These are phyloP conservation scores for Sugiyamaella boreocaroliniensis DNA, from an alignment of 805 yeast genomes.

Conservation along the genomic window DNA sequence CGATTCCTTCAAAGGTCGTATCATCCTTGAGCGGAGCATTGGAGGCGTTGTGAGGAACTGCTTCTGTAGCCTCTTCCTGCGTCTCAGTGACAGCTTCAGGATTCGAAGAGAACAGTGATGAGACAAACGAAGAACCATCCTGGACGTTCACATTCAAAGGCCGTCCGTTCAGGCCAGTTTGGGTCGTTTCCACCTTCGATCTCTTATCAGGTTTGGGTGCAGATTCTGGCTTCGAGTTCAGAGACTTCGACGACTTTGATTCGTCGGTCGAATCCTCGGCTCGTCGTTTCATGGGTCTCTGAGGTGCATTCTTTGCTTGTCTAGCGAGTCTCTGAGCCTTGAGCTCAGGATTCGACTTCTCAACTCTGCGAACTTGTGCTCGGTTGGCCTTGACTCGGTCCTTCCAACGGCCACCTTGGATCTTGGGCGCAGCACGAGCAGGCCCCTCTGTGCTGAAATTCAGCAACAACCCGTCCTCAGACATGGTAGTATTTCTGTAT, in stretches of 20 bases:
- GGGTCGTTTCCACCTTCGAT: neutral
- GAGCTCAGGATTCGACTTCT: conserved; percentile 2
- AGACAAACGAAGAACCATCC: conserved; percentile 17
- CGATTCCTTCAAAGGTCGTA: conserved; percentile 65
- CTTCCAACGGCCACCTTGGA: conserved; percentile 72
- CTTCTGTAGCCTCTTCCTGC: conserved; percentile 36
- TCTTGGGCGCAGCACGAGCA: conserved; percentile 2
- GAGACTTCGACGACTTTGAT: neutral
- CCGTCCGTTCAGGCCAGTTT: neutral
- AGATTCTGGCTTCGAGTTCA: neutral
- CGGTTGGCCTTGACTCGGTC: conserved; percentile 60
- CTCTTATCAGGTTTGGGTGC: neutral
- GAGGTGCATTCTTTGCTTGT: neutral
- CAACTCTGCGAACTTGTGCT: conserved; percentile 20
- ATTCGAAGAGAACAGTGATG: conserved; percentile 36
- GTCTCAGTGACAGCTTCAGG: conserved; percentile 37
- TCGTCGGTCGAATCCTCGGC: neutral
- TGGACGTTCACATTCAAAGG: neutral
- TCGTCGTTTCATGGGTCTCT: neutral
- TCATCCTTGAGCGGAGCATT: conserved; percentile 79
- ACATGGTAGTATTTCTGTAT: conserved; percentile 14
- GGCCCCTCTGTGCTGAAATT: conserved; percentile 48
- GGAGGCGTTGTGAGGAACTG: conserved; percentile 45
- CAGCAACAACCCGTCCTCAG: conserved; percentile 60
- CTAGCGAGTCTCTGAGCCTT: neutral